Base-by-base conservation (phyloP, 2,329 filamentous ascomycete species). In the Cytospora chrysosperma region DNA sequence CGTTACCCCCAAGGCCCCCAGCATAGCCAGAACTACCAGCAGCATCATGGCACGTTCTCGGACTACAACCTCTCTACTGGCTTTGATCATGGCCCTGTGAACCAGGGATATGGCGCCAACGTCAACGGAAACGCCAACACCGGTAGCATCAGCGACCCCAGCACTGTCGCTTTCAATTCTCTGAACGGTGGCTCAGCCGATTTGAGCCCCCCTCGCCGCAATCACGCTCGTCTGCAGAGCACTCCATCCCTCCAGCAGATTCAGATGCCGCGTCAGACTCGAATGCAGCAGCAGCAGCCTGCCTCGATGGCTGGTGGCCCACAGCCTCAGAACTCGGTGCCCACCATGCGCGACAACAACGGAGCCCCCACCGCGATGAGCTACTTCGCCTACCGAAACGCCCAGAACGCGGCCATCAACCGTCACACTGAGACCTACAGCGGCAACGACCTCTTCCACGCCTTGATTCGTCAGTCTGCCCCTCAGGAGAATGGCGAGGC, bases 171-270 rank as follows among this genome's bases (percentile, higher is more conserved):
- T 53, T 66, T 64, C 24, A 37, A 37, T 24, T 32, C 27, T 12
- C 56, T 55, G 19, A 53, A 61, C 30, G 50, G 58, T 26, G 51
- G 59, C n/a, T 7, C 57, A 26, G 12, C 64, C 28, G 58, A 64
- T n/a, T 61, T 58, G 61, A 28, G 32, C n/a, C 37, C 34, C 17
- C 40, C 61, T 21, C 64, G 64, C 26, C 43, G 40, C 28, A 40
- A 59, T 24, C 64, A 65, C 34, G 59, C 60, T 19, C 64, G 64
- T 32, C 56, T 65, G 27, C 60, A 65, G 56, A 63, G 56, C 57
- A 65, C 64, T 4, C 55, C 53, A 2, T 51, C 61, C 7, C 34
- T 63, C 28, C 64, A 60, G 47, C 52, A 50, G 3, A 27, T 37
- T 17, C 58, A 28, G n/a, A 54, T 54, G 37, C 4, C 2, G 10